Evolutionary conservation across 2,329 filamentous ascomycete genomes (phyloP), one percentile per base, ranked within the genome.

Genomic region (Aureobasidium sp.): DNA sequence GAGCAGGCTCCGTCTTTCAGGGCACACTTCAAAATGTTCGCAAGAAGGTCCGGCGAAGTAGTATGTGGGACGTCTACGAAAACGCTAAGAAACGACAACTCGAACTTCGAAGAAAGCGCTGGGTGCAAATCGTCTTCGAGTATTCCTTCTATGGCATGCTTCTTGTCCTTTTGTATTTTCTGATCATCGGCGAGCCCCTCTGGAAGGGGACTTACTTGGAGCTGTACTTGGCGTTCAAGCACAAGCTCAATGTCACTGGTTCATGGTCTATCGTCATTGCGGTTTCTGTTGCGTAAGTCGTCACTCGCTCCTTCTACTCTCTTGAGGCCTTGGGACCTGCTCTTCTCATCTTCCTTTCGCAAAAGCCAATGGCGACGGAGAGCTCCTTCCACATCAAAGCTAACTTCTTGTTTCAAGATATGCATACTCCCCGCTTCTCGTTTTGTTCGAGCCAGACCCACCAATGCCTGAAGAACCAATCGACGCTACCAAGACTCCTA

Each of bases 141-240:
- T 75, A 72, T 50, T 63, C 68, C 37, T 66, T 76, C 29, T 78
- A 78, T 56, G 39, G 69, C 1, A 39, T 76, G 12, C 65, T 75
- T 49, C 17, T 75, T 2, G 68, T 68, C 12, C 74, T 79, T 61
- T 67, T 78, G 31, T 79, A 79, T 62, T 77, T 80, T 22, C 74
- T 79, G n/a, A 68, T 79, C 1, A 67, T 80, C 14, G 78, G 78
- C 8, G 62, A 74, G 58, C 78, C 78, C 1, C 63, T 80, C 4
- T 80, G 78, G 78, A 74, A 74, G 5, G 78, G 78, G 5, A 71
- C 73, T 9, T 78, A 71, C 65, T 78, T 73, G 73, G 45, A 50
- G n/a, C 50, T 78, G 33, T 79, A 76, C 62, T 75, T 70, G 68
- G 65, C 75, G 17, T 71, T 78, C 27, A 66, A 67, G 45, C 71